Evolutionary conservation across 768 basidiomycete species (phyloP), one percentile per base, ranked within the genome.

Genomic region (Suillus sp.): DNA sequence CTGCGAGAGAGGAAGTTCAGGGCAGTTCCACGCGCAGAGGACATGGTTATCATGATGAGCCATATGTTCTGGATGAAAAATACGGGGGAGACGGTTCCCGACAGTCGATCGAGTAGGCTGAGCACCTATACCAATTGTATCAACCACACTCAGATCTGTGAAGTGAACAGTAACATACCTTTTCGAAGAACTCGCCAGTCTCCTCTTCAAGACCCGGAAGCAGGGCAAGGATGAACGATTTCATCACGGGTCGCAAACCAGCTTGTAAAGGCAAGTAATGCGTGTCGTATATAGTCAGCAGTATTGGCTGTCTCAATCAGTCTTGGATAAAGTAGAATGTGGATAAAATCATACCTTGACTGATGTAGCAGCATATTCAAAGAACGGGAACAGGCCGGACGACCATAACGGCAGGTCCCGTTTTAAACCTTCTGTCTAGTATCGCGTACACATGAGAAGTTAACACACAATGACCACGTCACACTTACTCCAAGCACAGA

Each of bases 361-460:
- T 22, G 95, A 95, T n/a, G 96, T 99, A n/a, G 96, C 91, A 11
- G 97, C 95, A 75, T 95, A 99, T 78, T 98, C 95, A 70, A 99
- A 98, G 85, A 99, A 99, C 0, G 97, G 97, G 74, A 99, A 98
- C 6, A 99, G 77, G 8, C 97, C 97, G 4, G 95, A 90, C 0
- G 94, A 95, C 97, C 97, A 99, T 22, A 98, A 80, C 4, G 91
- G 83, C 2, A 99, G 81, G 77, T 99, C 97, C 48, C 86, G 84
- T 66, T 85, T 85, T 48, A 99, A 75, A 11, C 96, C 95, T 69
- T 96, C 96, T 2, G 86, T 84, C 96, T 97, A 67, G 4, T 32
- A 62, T 25, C 25, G 22, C 10, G 37, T 3, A 37, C 18, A 50
- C 27, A 50, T 75, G 30, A 69, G 61, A 65, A 16, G 61, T 18